phyloP scores from a whole-genome alignment of 441 rosid species.

The Pelargonium myrrhifolium region DNA sequence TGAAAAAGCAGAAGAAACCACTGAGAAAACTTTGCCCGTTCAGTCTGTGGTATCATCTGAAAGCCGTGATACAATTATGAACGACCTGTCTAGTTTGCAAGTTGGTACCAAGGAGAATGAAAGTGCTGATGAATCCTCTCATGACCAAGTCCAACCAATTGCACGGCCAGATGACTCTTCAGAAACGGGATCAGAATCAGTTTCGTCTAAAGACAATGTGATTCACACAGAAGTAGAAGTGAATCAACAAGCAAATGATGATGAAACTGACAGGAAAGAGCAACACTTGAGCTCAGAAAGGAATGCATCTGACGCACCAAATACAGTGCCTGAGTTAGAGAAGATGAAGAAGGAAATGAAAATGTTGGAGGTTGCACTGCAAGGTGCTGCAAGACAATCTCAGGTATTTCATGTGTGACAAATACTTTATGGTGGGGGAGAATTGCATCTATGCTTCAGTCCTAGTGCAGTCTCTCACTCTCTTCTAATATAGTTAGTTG shows the following conservation, averaged over 20 bases:
- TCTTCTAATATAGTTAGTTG: not conserved
- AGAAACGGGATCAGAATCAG: conserved; percentile 30
- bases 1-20: conserved; percentile 29
- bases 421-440: conserved; percentile 4
- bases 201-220: conserved; percentile 31
- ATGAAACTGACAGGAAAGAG: conserved; percentile 29
- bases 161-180: conserved; percentile 37
- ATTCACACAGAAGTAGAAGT: conserved; percentile 24
- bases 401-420: conserved; percentile 51
- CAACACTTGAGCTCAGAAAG: conserved; percentile 40
- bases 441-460: conserved; percentile 7
- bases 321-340: conserved; percentile 53
- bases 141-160: conserved; percentile 16
- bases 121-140: conserved; percentile 31
- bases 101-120: conserved; percentile 26
- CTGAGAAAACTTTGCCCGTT: conserved; percentile 30
- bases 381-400: conserved; percentile 99
- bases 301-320: conserved; percentile 35
- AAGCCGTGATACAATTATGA: conserved; percentile 25
- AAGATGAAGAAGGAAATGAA: conserved; percentile 77
- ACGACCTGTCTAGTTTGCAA: conserved; percentile 35
- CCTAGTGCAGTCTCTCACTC: not conserved
- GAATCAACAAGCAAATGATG: conserved; percentile 33
- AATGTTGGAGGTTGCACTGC: conserved; percentile 93
- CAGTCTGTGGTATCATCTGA: conserved; percentile 33